Evolutionary conservation across 2,329 filamentous ascomycete species (phyloP).

Genomic region (Hypoxylon sp.): DNA sequence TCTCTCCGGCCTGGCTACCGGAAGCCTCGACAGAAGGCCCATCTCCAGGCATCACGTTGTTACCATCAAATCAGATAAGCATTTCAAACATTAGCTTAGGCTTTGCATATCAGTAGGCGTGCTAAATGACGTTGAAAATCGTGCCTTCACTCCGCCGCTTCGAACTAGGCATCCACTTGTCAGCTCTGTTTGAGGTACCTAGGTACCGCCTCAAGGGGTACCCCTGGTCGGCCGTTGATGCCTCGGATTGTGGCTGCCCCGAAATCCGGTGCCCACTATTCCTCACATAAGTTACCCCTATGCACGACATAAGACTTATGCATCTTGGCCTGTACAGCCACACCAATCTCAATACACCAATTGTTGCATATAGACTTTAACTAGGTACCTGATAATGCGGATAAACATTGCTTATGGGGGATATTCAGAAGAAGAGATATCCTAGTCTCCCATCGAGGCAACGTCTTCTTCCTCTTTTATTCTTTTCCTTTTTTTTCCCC

Average conservation of each 20-base stretch:
- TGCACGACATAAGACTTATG: neutral
- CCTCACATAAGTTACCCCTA: neutral
- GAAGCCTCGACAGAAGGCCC: slow-evolving; percentile 34
- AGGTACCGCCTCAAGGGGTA: slow-evolving; percentile 2
- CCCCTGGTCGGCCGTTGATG: neutral
- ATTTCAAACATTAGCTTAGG: slow-evolving; percentile 1
- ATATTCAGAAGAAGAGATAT: slow-evolving; percentile 1
- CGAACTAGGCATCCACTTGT: slow-evolving; percentile 14
- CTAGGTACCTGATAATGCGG: neutral
- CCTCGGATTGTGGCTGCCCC: slow-evolving; percentile 12
- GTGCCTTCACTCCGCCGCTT: slow-evolving; percentile 7
- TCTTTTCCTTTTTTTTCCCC: neutral
- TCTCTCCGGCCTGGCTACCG: slow-evolving; percentile 42
- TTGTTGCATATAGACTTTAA: slow-evolving; percentile 2
- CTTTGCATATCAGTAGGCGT: neutral
- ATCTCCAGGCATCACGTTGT: slow-evolving; percentile 44
- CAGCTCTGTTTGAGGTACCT: neutral
- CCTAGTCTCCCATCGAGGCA: too few species aligned
- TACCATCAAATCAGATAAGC: slow-evolving; percentile 6
- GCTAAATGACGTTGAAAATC: neutral
- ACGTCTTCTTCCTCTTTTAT: neutral
- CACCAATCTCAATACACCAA: neutral
- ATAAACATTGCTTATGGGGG: neutral
- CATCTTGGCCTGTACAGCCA: neutral
- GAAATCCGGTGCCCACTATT: neutral